phyloP scores from a whole-genome alignment of 2,329 filamentous ascomycete genomes.

The Endoconidiophora laricicola region DNA sequence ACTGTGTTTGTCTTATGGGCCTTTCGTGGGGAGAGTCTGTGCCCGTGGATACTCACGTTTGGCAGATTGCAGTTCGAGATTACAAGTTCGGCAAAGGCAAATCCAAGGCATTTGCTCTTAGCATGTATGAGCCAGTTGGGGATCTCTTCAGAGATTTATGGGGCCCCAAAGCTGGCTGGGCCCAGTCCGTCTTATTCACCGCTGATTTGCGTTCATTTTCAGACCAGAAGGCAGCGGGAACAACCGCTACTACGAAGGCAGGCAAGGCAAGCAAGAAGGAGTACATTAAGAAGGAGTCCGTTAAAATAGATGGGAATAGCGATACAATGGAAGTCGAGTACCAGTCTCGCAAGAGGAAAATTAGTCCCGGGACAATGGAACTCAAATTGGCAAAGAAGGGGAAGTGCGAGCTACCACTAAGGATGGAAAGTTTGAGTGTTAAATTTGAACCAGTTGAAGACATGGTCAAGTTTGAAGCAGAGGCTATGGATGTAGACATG shows the following conservation, averaged over 20 bases:
- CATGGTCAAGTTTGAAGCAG: slow-evolving; percentile 8
- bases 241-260: slow-evolving; percentile 14
- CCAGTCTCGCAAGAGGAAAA: slow-evolving; percentile 15
- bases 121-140: slow-evolving; percentile 75
- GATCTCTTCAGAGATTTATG: slow-evolving; percentile 80
- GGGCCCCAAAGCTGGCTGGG: slow-evolving; percentile 92
- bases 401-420: background rate
- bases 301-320: slow-evolving; percentile 14
- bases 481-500: slow-evolving; percentile 11
- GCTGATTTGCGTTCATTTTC: slow-evolving; percentile 80
- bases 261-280: slow-evolving; percentile 13
- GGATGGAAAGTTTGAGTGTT: background rate
- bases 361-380: background rate
- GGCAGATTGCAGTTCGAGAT: slow-evolving; percentile 93
- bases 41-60: slow-evolving; percentile 93
- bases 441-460: slow-evolving; percentile 7
- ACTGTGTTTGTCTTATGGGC: slow-evolving; percentile 94
- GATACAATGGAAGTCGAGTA: slow-evolving; percentile 18
- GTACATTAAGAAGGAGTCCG: slow-evolving; percentile 15
- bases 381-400: background rate
- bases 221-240: slow-evolving; percentile 28
- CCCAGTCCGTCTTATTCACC: slow-evolving; percentile 90
- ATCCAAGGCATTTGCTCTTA: slow-evolving; percentile 70
- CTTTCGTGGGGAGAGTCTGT: slow-evolving; percentile 91
- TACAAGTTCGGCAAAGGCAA: slow-evolving; percentile 84